phyloP scores from a whole-genome alignment of 2,329 filamentous ascomycete genomes.

The Pseudonectria foliicola region DNA sequence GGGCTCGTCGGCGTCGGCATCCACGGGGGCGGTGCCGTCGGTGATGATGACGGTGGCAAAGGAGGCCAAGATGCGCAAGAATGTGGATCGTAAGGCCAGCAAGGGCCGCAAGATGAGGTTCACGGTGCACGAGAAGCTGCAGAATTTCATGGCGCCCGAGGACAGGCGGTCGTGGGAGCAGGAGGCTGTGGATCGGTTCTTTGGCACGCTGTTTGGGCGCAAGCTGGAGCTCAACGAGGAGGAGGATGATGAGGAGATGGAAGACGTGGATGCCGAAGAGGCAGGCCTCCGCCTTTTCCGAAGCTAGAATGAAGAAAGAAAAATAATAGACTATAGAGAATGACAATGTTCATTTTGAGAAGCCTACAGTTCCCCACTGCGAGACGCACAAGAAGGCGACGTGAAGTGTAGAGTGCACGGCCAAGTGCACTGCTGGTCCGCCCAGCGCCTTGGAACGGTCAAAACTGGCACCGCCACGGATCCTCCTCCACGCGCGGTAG shows the following conservation, averaged over 20 bases:
- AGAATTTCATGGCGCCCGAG: slow-evolving; percentile 96
- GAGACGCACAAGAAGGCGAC: slow-evolving; percentile 24
- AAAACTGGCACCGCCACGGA: slow-evolving; percentile 16
- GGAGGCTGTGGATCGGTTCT: slow-evolving; percentile 69
- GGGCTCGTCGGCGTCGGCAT: slow-evolving; percentile 42
- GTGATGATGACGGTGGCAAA: slow-evolving; percentile 61
- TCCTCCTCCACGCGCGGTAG: slow-evolving; percentile 33
- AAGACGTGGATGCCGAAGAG: slow-evolving; percentile 46
- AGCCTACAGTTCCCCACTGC: slow-evolving; percentile 5
- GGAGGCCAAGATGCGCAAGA: slow-evolving; percentile 72
- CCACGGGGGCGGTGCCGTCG: slow-evolving; percentile 40
- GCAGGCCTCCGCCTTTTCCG: slow-evolving; percentile 48
- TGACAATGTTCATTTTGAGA: slow-evolving; percentile 6
- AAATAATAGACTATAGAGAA: slow-evolving; percentile 5
- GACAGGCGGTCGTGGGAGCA: slow-evolving; percentile 75
- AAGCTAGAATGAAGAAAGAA: slow-evolving; percentile 22
- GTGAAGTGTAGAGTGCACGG: slow-evolving; percentile 33
- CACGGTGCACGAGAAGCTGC: slow-evolving; percentile 91
- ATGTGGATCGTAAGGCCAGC: slow-evolving; percentile 87
- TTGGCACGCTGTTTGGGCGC: slow-evolving; percentile 67
- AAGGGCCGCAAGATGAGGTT: slow-evolving; percentile 93
- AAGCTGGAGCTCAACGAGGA: slow-evolving; percentile 59
- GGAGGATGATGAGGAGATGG: slow-evolving; percentile 42
- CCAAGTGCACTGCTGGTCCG: slow-evolving; percentile 39
- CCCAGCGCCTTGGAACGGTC: slow-evolving; percentile 28